Evolutionary conservation across 768 basidiomycete species (phyloP).

Genomic region (Termitomyces sp.): DNA sequence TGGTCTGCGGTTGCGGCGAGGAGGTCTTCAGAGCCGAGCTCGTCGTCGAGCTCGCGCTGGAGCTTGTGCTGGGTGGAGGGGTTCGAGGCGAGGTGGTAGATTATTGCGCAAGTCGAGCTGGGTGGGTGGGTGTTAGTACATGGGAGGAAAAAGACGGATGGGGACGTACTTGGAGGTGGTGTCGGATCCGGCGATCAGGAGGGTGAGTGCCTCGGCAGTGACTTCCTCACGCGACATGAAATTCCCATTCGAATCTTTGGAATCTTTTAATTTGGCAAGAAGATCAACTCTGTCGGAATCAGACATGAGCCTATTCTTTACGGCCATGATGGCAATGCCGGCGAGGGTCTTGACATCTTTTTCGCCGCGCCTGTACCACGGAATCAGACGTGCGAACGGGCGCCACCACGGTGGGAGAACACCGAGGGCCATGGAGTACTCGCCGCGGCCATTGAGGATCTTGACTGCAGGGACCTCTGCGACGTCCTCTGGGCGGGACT

Average conservation of each 20-base stretch:
- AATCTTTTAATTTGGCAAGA: conserved; percentile 73
- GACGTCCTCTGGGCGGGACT: conserved; percentile 34
- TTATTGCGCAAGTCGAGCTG: conserved; percentile 86
- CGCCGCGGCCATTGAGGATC: conserved; percentile 85
- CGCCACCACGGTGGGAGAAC: conserved; percentile 69
- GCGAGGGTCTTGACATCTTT: conserved; percentile 68
- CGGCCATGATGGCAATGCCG: conserved; percentile 74
- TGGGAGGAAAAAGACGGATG: neutral
- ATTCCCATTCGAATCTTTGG: conserved; percentile 74
- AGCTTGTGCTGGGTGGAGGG: conserved; percentile 63
- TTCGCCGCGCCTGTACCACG: conserved; percentile 71
- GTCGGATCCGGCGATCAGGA: conserved; percentile 86
- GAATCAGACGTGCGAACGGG: conserved; percentile 56
- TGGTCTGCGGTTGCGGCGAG: conserved; percentile 55
- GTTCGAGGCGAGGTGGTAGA: conserved; percentile 74
- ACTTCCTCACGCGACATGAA: conserved; percentile 78
- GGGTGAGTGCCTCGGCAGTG: conserved; percentile 83
- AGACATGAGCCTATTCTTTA: conserved; percentile 65
- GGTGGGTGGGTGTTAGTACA: neutral
- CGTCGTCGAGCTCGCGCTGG: conserved; percentile 69
- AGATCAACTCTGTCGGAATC: conserved; percentile 77
- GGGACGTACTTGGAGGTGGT: conserved; percentile 82
- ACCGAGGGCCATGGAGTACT: conserved; percentile 81
- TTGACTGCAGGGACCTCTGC: conserved; percentile 69
- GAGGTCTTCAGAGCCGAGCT: conserved; percentile 52